Evolutionary conservation across 1,139 yeast genomes (phyloP), one percentile per base, ranked within the genome.

Genomic region (Candida sp.): DNA sequence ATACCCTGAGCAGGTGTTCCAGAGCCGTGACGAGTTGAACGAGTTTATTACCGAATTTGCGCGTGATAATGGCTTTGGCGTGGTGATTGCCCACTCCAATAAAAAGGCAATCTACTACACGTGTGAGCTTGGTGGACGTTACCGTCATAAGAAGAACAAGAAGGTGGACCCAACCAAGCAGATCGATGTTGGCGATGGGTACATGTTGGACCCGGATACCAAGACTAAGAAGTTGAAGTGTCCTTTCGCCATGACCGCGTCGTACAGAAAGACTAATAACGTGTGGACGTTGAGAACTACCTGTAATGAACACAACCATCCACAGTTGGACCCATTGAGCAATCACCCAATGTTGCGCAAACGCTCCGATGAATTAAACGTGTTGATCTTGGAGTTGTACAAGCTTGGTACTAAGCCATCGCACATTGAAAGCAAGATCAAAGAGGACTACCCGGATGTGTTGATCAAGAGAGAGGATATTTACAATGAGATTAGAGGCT

Each of bases 261-360:
- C 77, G 55, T 81, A 66, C 62, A 79, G 81, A 47, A 81, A 81
- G 59, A 69, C 75, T 42, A 73, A 75, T 46, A 75, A 77, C 47
- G 73, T 72, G 47, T 82, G 86, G 86, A 77, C 82, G 9, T 69
- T 82, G 50, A 74, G 78, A 54, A 80, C 83, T 22, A 79, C 84
- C 23, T 78, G 84, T 57, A 80, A 80, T 63, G 84, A 79, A 59
- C 86, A 82, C 65, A 82, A 82, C 61, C 86, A 82, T 61, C 84
- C 85, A 22, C 84, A 80, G 60, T 72, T 81, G 57, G 85, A 81
- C 58, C 85, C 86, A 6, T 70, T 81, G 52, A 71, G 78, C 32
- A 80, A 78, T 62, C 84, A 81, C 62, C 86, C 86, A 22, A 81
- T 81, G 84, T 71, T 81, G 55, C 73, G 85, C 56, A 81, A 81